A percentile compares a stretch with the other conserved stretches of the same genome.
Conservation (phyloP, 2,329 filamentous ascomycete species). For the Magnaporthiopsis incrustans region DNA sequence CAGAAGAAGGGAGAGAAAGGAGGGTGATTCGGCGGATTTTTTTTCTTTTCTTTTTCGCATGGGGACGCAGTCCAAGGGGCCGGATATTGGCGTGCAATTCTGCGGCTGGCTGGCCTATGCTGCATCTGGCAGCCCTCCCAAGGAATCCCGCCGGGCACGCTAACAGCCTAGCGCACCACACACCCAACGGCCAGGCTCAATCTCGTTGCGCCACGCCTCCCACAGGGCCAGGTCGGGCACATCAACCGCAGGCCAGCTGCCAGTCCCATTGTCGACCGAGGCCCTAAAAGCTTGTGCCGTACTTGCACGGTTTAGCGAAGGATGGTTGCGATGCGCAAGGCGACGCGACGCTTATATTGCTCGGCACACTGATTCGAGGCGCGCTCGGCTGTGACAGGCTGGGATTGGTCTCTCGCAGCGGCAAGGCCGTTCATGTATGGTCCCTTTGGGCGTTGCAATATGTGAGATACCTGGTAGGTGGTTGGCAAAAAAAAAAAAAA, state of each 20-base stretch:
- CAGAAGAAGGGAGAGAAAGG: not conserved
- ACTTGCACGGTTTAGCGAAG: not conserved
- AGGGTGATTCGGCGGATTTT: not conserved
- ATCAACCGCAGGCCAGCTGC: not conserved
- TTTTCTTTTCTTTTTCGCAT: not conserved
- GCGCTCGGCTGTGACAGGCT: too few species aligned
- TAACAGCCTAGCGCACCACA: not conserved
- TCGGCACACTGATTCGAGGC: not conserved
- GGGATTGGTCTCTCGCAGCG: too few species aligned
- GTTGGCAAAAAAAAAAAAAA: not conserved
- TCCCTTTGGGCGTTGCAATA: too few species aligned
- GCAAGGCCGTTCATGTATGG: too few species aligned
- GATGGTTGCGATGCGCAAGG: not conserved
- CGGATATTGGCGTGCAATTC: not conserved
- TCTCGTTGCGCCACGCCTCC: too few species aligned
- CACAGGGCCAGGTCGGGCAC: not conserved
- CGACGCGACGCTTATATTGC: too few species aligned
- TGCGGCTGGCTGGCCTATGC: not conserved
- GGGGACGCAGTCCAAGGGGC: not conserved
- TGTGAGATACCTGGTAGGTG: not conserved
- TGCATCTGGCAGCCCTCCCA: too few species aligned
- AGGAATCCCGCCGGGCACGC: not conserved
- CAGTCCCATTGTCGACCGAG: not conserved
- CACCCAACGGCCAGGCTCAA: too few species aligned
- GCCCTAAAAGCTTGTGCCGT: not conserved